Percentiles rank a stretch among this genome's conserved stretches.
These are phyloP conservation scores for Carex arenaria DNA, from an alignment of 202 grass and related monocot genomes.

Conservation along the genomic window DNA sequence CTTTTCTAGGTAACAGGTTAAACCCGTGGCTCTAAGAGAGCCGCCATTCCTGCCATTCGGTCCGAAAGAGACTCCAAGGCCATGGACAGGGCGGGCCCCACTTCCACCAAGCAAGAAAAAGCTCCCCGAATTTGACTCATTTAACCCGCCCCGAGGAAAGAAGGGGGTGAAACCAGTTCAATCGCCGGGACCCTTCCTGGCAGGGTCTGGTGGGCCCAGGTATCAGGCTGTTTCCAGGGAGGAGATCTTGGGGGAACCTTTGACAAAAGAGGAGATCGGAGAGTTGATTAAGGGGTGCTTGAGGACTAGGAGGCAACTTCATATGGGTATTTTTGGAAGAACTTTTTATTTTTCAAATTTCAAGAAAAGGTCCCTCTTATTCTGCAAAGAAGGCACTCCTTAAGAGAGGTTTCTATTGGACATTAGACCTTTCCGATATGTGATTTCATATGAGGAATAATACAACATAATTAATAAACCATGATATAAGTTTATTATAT, in stretches of 20 bases:
- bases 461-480: neutral
- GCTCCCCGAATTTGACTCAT: conserved; percentile 82
- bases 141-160: conserved; percentile 65
- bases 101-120: conserved; percentile 83
- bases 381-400: neutral
- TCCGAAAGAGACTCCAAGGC: conserved; percentile 62
- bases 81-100: conserved; percentile 75
- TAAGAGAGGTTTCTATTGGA: neutral
- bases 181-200: conserved; percentile 63
- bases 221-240: conserved; percentile 53
- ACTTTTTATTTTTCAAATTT: neutral
- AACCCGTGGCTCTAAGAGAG: conserved; percentile 70
- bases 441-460: neutral
- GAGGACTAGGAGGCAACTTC: conserved; percentile 62
- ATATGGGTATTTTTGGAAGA: conserved; percentile 58
- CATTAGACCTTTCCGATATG: neutral
- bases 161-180: conserved; percentile 87
- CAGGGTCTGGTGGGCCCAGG: conserved; percentile 52
- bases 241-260: conserved; percentile 73
- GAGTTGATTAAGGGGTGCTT: conserved; percentile 54
- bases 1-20: conserved; percentile 24
- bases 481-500: neutral
- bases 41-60: conserved; percentile 68
- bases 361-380: neutral
- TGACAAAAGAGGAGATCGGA: conserved; percentile 52